phyloP scores from a whole-genome alignment of 805 yeast genomes.

The Cyberlindnera xishuangbannaensis region DNA sequence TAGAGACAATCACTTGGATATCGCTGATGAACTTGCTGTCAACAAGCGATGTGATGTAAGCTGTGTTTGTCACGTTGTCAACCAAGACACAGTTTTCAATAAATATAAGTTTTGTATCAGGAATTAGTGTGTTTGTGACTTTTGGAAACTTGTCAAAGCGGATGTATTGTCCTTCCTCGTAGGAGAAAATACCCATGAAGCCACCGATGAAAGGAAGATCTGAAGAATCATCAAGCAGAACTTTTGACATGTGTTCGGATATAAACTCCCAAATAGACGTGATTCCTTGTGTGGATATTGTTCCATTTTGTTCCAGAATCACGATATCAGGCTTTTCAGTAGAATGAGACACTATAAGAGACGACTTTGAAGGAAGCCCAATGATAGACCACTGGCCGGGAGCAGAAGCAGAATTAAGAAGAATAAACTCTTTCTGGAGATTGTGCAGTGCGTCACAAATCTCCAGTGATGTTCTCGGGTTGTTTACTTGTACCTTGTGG shows the following conservation, averaged over 20 bases:
- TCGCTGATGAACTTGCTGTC: conserved; percentile 5
- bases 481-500: conserved; percentile 2
- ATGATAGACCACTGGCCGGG: conserved; percentile 90
- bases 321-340: conserved; percentile 31
- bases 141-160: conserved; percentile 27
- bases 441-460: conserved; percentile 43
- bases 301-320: conserved; percentile 1
- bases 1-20: conserved; percentile 19
- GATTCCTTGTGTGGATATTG: not conserved
- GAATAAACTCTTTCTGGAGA: conserved; percentile 40
- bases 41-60: conserved; percentile 48
- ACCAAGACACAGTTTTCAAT: conserved; percentile 58
- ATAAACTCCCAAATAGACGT: conserved; percentile 46
- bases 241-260: conserved; percentile 40
- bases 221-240: conserved; percentile 20
- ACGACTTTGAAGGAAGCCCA: conserved; percentile 51
- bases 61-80: conserved; percentile 39
- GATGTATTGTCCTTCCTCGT: conserved; percentile 72
- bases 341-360: conserved; percentile 55
- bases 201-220: conserved; percentile 88
- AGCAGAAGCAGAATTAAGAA: conserved; percentile 70
- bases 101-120: conserved; percentile 72
- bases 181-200: conserved; percentile 74
- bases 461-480: conserved; percentile 30
- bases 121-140: conserved; percentile 37